These are phyloP conservation scores for Verticillium alfalfae DNA, from an alignment of 2,329 filamentous ascomycete species.

Conservation along the genomic window DNA sequence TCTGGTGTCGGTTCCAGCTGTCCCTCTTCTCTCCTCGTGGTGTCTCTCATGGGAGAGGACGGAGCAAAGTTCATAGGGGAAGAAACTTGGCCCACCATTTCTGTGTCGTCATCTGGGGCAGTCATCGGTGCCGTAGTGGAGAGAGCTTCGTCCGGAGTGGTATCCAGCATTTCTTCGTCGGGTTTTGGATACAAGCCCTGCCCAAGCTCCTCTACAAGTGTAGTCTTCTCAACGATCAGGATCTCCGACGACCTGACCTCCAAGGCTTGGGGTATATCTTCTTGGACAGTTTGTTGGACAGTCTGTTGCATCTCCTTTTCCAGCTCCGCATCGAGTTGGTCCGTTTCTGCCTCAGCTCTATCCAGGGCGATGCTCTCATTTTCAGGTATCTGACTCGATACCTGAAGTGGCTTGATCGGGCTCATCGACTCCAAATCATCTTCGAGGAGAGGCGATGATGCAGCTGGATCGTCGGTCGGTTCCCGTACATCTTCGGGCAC, in stretches of 20 bases:
- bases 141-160: background rate
- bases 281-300: background rate
- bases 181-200: background rate
- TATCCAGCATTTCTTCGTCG: background rate
- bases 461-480: background rate
- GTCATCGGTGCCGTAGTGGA: background rate
- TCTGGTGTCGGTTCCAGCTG: background rate
- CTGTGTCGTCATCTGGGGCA: background rate
- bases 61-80: background rate
- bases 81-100: background rate
- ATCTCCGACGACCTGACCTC: background rate
- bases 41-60: background rate
- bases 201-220: background rate
- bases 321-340: slow-evolving; percentile 4
- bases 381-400: background rate
- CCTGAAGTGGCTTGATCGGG: slow-evolving; percentile 5
- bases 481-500: background rate
- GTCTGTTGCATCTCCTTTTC: slow-evolving; percentile 7
- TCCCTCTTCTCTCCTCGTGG: background rate
- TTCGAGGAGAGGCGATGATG: background rate
- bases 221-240: slow-evolving; percentile 2
- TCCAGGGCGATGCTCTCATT: background rate
- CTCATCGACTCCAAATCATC: slow-evolving; percentile 10
- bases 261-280: background rate
- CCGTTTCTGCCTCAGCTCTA: background rate